Evolutionary conservation across 345 rosid species (phyloP), one percentile per base, ranked within the genome.

Genomic region (Eucalyptus lansdowneana): DNA sequence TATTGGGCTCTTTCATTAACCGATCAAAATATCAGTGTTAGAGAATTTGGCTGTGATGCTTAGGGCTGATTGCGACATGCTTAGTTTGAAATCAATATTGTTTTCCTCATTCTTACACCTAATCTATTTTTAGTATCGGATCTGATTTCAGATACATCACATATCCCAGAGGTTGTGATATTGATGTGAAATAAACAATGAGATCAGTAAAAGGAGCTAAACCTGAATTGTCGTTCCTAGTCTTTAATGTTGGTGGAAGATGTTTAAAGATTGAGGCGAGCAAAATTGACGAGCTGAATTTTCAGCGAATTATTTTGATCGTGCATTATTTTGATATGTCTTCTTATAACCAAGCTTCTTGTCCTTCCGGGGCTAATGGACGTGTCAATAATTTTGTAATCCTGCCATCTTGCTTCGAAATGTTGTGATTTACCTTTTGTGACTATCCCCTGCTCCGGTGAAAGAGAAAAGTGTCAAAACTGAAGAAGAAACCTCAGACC

Each of bases 401-500:
- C 14, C 80, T 69, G 34, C 76, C 76, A 69, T 69, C 80, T 69
- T 69, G 44, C 44, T 69, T 69, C 9, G 44, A 69, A 69, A 34
- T 69, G 80, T 69, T 34, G 37, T 34, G 80, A 16, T 34, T 69
- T 16, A 69, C 80, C 24, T 69, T 9, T 69, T 34, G 42, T 5
- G 80, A 69, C 80, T 34, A 16, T 34, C 13, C 19, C 42, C 24
- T 69, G 42, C 80, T 69, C 25, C 80, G 34, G 80, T 12, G 80
- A 69, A 69, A 69, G 80, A 34, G 80, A 69, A 34, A 69, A 69
- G 80, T 34, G 80, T 0, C 80, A 9, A 69, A 69, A 34, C 24
- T 91, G 40, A 95, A 90, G 92, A 94, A 91, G 91, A 94, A 90
- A 90, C 90, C 72, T 89, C 49, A 88, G 67, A 87, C 49, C 31